Evolutionary conservation across 805 yeast genomes (phyloP).

Genomic region (Saccharomyces mikatae): DNA sequence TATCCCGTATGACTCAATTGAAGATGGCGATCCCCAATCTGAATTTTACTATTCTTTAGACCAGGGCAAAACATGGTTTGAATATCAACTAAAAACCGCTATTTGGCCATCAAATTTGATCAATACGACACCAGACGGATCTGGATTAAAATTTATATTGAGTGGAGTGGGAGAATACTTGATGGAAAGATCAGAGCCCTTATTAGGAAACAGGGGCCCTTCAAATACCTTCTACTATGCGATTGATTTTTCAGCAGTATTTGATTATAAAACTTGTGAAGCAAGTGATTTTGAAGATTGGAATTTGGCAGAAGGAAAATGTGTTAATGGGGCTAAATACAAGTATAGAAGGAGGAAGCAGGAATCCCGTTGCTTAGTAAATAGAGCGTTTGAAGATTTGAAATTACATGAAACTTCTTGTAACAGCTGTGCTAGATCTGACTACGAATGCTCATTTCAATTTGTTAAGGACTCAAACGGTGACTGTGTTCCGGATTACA

Average conservation of each 20-base stretch:
- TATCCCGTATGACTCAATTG: constrained; percentile 36
- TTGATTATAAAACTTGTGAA: constrained; percentile 36
- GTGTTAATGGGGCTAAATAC: constrained; percentile 65
- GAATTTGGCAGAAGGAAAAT: constrained; percentile 34
- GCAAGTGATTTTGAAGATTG: constrained; percentile 57
- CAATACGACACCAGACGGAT: constrained; percentile 63
- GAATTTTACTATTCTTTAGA: constrained; percentile 51
- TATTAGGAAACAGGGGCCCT: no score
- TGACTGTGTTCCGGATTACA: constrained; percentile 40
- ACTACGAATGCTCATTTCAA: constrained; percentile 63
- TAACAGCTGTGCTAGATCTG: constrained; percentile 49
- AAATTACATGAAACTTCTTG: constrained; percentile 46
- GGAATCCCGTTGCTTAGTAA: constrained; percentile 50
- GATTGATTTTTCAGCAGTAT: constrained; percentile 53
- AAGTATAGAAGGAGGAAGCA: constrained; percentile 56
- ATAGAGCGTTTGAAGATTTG: constrained; percentile 32
- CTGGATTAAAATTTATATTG: constrained; percentile 52
- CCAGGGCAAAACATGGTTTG: constrained; percentile 63
- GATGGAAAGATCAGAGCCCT: no score
- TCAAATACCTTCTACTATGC: no score
- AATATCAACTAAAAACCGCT: constrained; percentile 33
- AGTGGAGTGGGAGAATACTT: no score
- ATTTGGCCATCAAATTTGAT: constrained; percentile 32
- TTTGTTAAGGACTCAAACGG: constrained; percentile 34
- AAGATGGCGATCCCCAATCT: constrained; percentile 29